Conservation (phyloP, 2,329 filamentous ascomycete genomes). For the Colletotrichum cuscutae region DNA sequence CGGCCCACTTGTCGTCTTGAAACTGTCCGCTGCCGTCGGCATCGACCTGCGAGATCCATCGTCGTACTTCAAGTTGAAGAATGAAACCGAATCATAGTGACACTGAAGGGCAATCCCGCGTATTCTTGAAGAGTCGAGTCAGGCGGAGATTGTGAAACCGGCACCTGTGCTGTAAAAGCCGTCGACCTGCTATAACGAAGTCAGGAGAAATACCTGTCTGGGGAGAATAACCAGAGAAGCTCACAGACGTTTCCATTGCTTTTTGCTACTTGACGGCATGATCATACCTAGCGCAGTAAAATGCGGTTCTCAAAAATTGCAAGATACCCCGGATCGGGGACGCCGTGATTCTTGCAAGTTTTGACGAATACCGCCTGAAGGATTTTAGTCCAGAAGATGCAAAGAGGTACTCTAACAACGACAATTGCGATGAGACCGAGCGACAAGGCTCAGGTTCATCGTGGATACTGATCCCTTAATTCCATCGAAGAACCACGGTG, state of each 20-base stretch:
- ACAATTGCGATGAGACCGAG: background rate
- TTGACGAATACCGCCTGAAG: background rate
- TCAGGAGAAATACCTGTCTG: background rate
- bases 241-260: background rate
- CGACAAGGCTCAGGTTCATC: background rate
- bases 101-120: background rate
- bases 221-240: background rate
- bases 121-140: background rate
- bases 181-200: background rate
- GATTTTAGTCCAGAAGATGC: background rate
- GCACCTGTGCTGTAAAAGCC: background rate
- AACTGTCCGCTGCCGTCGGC: conserved; percentile 11
- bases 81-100: background rate
- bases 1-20: conserved; percentile 3
- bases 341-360: background rate
- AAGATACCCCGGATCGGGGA: background rate
- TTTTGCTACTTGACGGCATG: background rate
- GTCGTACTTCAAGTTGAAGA: background rate
- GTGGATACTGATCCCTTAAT: background rate
- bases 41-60: background rate
- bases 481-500: background rate
- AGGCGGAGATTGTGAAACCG: background rate
- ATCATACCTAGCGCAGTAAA: background rate
- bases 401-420: background rate
- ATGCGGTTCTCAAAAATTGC: background rate